These are phyloP conservation scores for Urostyla sp. DNA, from an alignment of 73 alveolate species.

Conservation along the genomic window DNA sequence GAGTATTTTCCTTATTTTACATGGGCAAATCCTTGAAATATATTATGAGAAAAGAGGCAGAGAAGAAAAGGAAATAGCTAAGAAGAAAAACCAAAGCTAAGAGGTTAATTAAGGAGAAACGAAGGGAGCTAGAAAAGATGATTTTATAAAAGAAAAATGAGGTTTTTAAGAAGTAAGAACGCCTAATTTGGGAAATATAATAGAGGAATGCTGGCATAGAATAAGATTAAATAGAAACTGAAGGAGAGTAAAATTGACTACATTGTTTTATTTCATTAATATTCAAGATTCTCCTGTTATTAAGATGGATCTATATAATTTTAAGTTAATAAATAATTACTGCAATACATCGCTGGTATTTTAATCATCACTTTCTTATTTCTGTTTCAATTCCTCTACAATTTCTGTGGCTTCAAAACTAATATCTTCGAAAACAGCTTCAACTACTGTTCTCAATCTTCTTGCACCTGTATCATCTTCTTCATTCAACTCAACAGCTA, in stretches of 20 bases:
- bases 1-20: conserved; percentile 20
- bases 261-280: too few species aligned
- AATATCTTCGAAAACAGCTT: conserved; percentile 73
- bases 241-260: too few species aligned
- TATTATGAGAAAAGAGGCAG: conserved; percentile 20
- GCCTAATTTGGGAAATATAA: conserved; percentile 4
- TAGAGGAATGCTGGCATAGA: too few species aligned
- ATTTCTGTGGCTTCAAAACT: conserved; percentile 72
- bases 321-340: too few species aligned
- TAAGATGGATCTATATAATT: too few species aligned
- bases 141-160: conserved; percentile 12
- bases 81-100: conserved; percentile 19
- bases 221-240: too few species aligned
- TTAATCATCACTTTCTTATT: too few species aligned
- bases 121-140: conserved; percentile 20
- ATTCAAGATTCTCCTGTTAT: too few species aligned
- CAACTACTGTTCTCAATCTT: conserved; percentile 76
- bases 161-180: conserved; percentile 14
- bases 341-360: too few species aligned
- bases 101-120: conserved; percentile 23
- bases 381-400: conserved; percentile 52
- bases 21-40: conserved; percentile 21
- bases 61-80: conserved; percentile 11
- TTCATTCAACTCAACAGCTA: conserved; percentile 55
- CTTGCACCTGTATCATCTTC: conserved; percentile 89